A percentile compares a stretch with the other conserved stretches of the same genome.
phyloP scores from a whole-genome alignment of 768 basidiomycete genomes.

The Xanthoconium purpureum region DNA sequence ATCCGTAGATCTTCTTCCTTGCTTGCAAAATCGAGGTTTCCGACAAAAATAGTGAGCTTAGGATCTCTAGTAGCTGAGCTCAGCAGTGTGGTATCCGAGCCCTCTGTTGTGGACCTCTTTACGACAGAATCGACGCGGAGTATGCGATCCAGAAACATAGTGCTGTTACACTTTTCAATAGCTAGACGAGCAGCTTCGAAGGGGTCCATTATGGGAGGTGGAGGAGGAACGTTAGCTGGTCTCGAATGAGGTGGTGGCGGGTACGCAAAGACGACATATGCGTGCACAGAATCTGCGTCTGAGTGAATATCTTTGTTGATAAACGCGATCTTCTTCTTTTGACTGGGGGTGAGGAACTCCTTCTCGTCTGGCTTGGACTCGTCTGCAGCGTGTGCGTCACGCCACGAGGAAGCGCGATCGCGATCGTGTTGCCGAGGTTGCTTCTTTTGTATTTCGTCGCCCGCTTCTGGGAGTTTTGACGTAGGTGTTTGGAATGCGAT shows the following conservation, averaged over 20 bases:
- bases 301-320: constrained; percentile 91
- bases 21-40: constrained; percentile 88
- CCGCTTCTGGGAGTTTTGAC: constrained; percentile 48
- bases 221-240: constrained; percentile 51
- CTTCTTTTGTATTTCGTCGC: constrained; percentile 28
- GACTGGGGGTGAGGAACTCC: constrained; percentile 68
- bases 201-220: constrained; percentile 53
- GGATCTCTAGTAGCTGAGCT: constrained; percentile 52
- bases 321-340: constrained; percentile 93
- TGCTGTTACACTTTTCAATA: constrained; percentile 62
- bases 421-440: constrained; percentile 48
- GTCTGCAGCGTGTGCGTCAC: constrained; percentile 42
- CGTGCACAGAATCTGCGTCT: constrained; percentile 71
- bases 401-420: constrained; percentile 61
- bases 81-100: constrained; percentile 17
- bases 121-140: constrained; percentile 76
- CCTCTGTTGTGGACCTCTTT: constrained; percentile 25
- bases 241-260: constrained; percentile 42
- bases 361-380: constrained; percentile 51
- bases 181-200: constrained; percentile 64
- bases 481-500: constrained; percentile 87
- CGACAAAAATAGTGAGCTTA: constrained; percentile 83
- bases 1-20: constrained; percentile 85
- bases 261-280: constrained; percentile 90
- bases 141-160: constrained; percentile 70